phyloP scores from a whole-genome alignment of 1,284 basidiomycete species.

The Agaricales sp. region DNA sequence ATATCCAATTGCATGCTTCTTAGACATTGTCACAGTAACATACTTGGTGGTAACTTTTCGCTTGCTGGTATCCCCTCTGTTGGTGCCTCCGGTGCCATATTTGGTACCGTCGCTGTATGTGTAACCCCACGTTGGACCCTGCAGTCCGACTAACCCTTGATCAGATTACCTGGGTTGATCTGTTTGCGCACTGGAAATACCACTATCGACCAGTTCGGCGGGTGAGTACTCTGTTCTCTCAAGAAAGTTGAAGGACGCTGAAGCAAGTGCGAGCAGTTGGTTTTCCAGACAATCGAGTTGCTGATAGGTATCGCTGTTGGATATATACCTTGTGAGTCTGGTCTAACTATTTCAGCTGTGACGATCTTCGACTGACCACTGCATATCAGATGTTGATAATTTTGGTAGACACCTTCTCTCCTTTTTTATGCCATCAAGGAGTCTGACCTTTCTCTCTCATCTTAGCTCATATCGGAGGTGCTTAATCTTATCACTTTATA shows the following conservation, averaged over 20 bases:
- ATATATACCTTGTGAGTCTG: slow-evolving; percentile 68
- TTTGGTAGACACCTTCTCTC: slow-evolving; percentile 40
- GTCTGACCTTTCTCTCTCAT: slow-evolving; percentile 4
- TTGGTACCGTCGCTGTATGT: slow-evolving; percentile 79
- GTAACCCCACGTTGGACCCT: background rate
- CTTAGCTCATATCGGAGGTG: slow-evolving; percentile 59
- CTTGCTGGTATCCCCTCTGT: slow-evolving; percentile 86
- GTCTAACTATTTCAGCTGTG: slow-evolving; percentile 1
- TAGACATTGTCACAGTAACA: slow-evolving; percentile 37
- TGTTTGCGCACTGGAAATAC: slow-evolving; percentile 89
- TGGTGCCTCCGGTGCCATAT: slow-evolving; percentile 91
- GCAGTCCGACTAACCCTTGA: slow-evolving; percentile 2
- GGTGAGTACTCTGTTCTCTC: slow-evolving; percentile 29
- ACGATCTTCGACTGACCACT: slow-evolving; percentile 7
- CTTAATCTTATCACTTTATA: background rate
- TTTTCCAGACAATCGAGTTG: slow-evolving; percentile 79
- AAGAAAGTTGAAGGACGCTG: too few species aligned
- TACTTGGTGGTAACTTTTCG: slow-evolving; percentile 86
- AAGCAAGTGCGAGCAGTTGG: too few species aligned
- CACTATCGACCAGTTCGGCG: slow-evolving; percentile 71
- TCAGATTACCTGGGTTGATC: slow-evolving; percentile 75
- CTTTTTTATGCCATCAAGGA: slow-evolving; percentile 2
- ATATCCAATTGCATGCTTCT: slow-evolving; percentile 5
- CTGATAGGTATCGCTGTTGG: slow-evolving; percentile 81
- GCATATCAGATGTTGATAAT: slow-evolving; percentile 58